These are phyloP conservation scores for Bromus sterilis DNA, from an alignment of 176 grass and related monocot species.

Conservation along the genomic window DNA sequence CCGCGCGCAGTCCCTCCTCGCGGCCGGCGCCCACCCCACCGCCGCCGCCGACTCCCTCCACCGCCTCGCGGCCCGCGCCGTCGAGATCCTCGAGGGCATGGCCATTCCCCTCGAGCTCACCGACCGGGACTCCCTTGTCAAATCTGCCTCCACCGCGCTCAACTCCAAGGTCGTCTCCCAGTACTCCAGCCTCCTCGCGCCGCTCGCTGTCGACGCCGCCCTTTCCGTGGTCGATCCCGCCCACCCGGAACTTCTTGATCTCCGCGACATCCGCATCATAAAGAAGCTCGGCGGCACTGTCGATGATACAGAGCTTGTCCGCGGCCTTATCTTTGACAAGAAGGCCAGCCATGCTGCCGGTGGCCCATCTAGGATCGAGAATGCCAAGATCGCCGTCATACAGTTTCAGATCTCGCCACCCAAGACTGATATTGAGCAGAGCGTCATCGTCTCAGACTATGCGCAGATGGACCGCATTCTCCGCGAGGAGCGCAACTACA, in stretches of 20 bases:
- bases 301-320: slow-evolving; percentile 72
- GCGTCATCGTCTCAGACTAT: slow-evolving; percentile 84
- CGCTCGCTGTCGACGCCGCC: slow-evolving; percentile 65
- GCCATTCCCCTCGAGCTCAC: slow-evolving; percentile 25
- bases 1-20: neutral
- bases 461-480: slow-evolving; percentile 94
- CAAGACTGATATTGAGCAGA: slow-evolving; percentile 96
- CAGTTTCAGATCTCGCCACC: slow-evolving; percentile 93
- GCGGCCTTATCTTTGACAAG: slow-evolving; percentile 83
- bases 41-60: neutral
- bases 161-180: slow-evolving; percentile 90
- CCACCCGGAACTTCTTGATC: slow-evolving; percentile 70
- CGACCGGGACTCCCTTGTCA: slow-evolving; percentile 38
- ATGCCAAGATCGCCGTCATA: slow-evolving; percentile 95
- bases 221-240: slow-evolving; percentile 71
- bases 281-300: slow-evolving; percentile 83
- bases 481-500: slow-evolving; percentile 86
- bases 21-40: neutral
- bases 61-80: neutral
- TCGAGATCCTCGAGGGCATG: neutral
- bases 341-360: slow-evolving; percentile 83
- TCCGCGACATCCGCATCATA: slow-evolving; percentile 69
- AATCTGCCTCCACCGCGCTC: slow-evolving; percentile 38
- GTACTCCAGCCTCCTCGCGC: slow-evolving; percentile 80
- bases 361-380: slow-evolving; percentile 53